These are phyloP conservation scores for Suhomyces terraborum DNA, from an alignment of 1,139 yeast genomes.

Conservation along the genomic window DNA sequence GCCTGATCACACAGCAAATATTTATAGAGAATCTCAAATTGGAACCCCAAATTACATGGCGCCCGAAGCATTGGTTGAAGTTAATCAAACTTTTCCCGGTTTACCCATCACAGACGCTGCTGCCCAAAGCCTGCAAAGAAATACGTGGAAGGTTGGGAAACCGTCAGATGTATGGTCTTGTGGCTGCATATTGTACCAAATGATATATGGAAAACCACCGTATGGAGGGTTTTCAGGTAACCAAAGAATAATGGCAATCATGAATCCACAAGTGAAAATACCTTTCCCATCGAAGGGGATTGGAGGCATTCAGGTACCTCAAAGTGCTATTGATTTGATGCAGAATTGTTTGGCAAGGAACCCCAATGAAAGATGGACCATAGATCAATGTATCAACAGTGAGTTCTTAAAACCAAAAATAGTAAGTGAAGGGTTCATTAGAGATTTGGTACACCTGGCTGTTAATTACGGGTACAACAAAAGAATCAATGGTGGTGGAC, in stretches of 20 bases:
- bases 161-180: constrained; percentile 99
- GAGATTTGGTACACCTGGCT: constrained; percentile 75
- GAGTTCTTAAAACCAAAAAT: constrained; percentile 74
- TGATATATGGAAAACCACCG: constrained; percentile 93
- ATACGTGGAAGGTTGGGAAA: constrained; percentile 86
- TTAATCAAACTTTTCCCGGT: constrained; percentile 39
- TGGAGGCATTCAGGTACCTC: constrained; percentile 67
- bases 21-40: constrained; percentile 86
- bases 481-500: constrained; percentile 36
- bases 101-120: constrained; percentile 18
- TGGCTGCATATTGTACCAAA: constrained; percentile 93
- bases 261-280: constrained; percentile 83
- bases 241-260: constrained; percentile 79
- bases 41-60: constrained; percentile 99
- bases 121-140: constrained; percentile 22
- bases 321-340: constrained; percentile 70
- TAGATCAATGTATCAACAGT: constrained; percentile 55
- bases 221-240: constrained; percentile 80
- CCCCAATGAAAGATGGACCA: constrained; percentile 69
- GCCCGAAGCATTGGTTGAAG: constrained; percentile 86
- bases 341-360: constrained; percentile 71
- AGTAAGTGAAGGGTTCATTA: constrained; percentile 65
- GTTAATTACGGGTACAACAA: constrained; percentile 63
- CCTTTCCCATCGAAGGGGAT: constrained; percentile 63
- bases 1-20: constrained; percentile 88